phyloP scores from a whole-genome alignment of 1,284 basidiomycete genomes.

The Cryptococcus deneoformans region DNA sequence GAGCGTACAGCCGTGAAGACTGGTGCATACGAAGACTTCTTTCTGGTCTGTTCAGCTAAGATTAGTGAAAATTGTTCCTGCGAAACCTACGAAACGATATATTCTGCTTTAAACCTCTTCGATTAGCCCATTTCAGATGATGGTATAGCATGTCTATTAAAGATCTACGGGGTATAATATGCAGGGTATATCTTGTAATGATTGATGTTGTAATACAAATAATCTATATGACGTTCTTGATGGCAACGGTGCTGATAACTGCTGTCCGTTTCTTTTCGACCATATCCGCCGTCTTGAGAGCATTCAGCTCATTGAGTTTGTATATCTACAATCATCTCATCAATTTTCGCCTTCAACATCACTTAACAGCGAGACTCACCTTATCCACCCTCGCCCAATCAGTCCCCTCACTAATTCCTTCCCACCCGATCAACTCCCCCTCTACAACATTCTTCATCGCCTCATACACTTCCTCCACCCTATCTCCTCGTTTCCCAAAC shows the following conservation, averaged over 20 bases:
- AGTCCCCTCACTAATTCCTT: background rate
- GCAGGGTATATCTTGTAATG: too few relatives aligned
- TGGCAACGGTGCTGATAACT: slow-evolving; percentile 70
- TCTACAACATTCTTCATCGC: slow-evolving; percentile 52
- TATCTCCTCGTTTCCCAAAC: slow-evolving; percentile 54
- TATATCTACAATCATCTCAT: slow-evolving; percentile 57
- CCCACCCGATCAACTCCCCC: slow-evolving; percentile 57
- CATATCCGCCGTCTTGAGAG: slow-evolving; percentile 32
- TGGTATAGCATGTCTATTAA: too few relatives aligned
- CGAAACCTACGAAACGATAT: too few relatives aligned
- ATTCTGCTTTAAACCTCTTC: too few relatives aligned
- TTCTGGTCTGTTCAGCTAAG: too few relatives aligned
- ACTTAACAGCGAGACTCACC: slow-evolving; percentile 56
- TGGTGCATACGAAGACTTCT: too few relatives aligned
- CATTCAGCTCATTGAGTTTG: slow-evolving; percentile 61
- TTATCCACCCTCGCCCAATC: slow-evolving; percentile 72
- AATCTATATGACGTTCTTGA: slow-evolving; percentile 63
- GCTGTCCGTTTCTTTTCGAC: slow-evolving; percentile 60
- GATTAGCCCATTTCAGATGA: too few relatives aligned
- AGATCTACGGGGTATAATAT: too few relatives aligned
- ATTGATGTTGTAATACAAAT: too few relatives aligned
- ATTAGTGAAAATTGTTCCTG: too few relatives aligned
- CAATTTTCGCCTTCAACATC: background rate
- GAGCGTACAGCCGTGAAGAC: too few relatives aligned
- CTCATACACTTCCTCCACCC: slow-evolving; percentile 29